phyloP scores from a whole-genome alignment of 2,329 filamentous ascomycete species.

The Neofusicoccum sp. region DNA sequence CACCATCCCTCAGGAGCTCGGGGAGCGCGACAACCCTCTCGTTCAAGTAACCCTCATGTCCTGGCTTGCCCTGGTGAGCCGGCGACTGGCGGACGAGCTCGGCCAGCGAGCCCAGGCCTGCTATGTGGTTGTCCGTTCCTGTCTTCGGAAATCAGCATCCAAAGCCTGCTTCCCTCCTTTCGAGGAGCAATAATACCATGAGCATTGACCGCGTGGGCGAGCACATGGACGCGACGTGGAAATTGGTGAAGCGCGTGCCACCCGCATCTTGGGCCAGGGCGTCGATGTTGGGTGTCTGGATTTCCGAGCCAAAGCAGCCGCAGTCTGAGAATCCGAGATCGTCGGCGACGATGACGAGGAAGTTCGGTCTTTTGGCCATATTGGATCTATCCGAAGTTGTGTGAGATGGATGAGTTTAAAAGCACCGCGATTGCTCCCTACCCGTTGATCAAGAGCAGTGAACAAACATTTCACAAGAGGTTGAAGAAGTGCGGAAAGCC shows the following conservation, averaged over 20 bases:
- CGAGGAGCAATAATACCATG: slow-evolving; percentile 45
- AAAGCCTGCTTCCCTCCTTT: no score
- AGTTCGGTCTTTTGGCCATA: slow-evolving; percentile 53
- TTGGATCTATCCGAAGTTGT: not conserved
- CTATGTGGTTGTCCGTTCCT: slow-evolving; percentile 64
- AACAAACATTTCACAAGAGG: not conserved
- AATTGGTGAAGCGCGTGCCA: slow-evolving; percentile 63
- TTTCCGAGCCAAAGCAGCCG: slow-evolving; percentile 62
- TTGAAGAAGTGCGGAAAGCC: not conserved
- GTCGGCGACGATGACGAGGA: slow-evolving; percentile 62
- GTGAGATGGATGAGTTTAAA: no score
- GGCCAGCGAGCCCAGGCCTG: slow-evolving; percentile 56
- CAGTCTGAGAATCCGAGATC: slow-evolving; percentile 64
- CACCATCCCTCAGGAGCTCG: slow-evolving; percentile 60
- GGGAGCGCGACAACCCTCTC: slow-evolving; percentile 60
- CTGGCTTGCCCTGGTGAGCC: slow-evolving; percentile 59
- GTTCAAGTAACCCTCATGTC: slow-evolving; percentile 67
- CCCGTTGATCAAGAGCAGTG: no score
- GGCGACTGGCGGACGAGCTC: slow-evolving; percentile 49
- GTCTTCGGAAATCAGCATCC: slow-evolving; percentile 39
- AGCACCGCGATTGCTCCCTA: no score
- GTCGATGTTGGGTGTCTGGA: slow-evolving; percentile 62
- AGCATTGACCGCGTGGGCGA: slow-evolving; percentile 68
- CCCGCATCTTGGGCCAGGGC: slow-evolving; percentile 46
- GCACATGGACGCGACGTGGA: slow-evolving; percentile 66